Conservation (phyloP, 306 rosid species). For the Cicer pinnatifidum region DNA sequence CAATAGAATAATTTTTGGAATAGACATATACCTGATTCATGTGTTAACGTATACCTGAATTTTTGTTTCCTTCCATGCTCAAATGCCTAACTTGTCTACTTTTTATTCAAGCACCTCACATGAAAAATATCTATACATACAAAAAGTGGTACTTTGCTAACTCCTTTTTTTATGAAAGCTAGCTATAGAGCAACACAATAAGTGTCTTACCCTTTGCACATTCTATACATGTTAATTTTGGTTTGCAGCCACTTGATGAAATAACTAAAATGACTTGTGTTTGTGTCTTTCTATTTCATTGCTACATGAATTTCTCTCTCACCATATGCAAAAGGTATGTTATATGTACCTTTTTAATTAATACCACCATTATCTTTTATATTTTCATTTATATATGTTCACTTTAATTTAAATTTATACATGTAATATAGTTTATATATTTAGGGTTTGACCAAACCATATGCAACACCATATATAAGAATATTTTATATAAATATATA, state of each 20-base stretch:
- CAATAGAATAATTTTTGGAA: slow-evolving; percentile 39
- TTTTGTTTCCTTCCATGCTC: slow-evolving; percentile 66
- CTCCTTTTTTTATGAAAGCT: slow-evolving; percentile 51
- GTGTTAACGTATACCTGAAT: slow-evolving; percentile 67
- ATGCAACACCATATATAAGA: not conserved
- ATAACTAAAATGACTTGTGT: slow-evolving; percentile 39
- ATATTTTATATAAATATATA: not conserved
- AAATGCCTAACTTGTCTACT: slow-evolving; percentile 65
- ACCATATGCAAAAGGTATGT: slow-evolving; percentile 34
- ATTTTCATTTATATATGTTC: not conserved
- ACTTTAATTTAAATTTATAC: too few relatives aligned
- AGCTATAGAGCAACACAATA: slow-evolving; percentile 45
- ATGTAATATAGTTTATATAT: not conserved
- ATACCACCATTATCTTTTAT: slow-evolving; percentile 32
- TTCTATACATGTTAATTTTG: slow-evolving; percentile 48
- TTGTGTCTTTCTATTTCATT: slow-evolving; percentile 43
- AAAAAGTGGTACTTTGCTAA: slow-evolving; percentile 43
- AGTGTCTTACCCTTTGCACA: slow-evolving; percentile 48
- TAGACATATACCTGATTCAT: slow-evolving; percentile 67
- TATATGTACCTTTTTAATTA: slow-evolving; percentile 32
- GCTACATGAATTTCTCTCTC: slow-evolving; percentile 27
- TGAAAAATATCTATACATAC: slow-evolving; percentile 50
- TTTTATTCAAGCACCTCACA: slow-evolving; percentile 64
- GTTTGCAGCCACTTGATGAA: slow-evolving; percentile 39
- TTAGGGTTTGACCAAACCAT: slow-evolving; percentile 42